Conservation (phyloP, 148 eudicot species). For the Euryodendron excelsum region DNA sequence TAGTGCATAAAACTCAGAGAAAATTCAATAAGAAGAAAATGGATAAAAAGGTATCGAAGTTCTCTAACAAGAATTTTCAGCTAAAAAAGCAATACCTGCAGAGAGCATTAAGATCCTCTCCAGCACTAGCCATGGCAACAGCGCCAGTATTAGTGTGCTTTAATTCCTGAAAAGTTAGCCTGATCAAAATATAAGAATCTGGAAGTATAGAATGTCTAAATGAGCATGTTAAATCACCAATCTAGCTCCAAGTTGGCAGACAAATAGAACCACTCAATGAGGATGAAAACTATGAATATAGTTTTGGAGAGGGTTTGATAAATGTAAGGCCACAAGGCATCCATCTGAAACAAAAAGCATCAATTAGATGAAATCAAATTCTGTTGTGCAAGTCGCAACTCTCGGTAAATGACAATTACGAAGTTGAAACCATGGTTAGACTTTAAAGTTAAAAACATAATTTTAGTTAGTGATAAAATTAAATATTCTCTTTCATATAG, state of each 20-base stretch:
- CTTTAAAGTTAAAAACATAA: neutral
- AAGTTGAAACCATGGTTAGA: neutral
- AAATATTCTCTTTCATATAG: constrained; percentile 44
- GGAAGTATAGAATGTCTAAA: constrained; percentile 6
- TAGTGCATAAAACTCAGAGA: too few relatives aligned
- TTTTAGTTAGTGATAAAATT: neutral
- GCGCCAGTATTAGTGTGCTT: constrained; percentile 75
- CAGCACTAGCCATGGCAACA: constrained; percentile 86
- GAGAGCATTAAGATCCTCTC: constrained; percentile 77
- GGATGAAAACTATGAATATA: neutral
- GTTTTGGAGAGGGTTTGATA: too few relatives aligned
- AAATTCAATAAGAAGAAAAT: too few relatives aligned
- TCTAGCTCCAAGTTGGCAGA: neutral
- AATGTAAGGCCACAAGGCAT: too few relatives aligned
- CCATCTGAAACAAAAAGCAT: neutral
- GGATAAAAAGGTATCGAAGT: too few relatives aligned
- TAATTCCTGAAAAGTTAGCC: constrained; percentile 67
- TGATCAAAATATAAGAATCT: constrained; percentile 72
- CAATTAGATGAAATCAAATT: neutral
- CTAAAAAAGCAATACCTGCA: constrained; percentile 53
- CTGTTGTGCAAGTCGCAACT: neutral
- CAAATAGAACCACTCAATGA: neutral
- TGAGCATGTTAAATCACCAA: neutral
- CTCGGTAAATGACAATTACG: neutral
- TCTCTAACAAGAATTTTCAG: too few relatives aligned